Evolutionary conservation across 768 basidiomycete genomes (phyloP).

Genomic region (Hydnum rufescens): DNA sequence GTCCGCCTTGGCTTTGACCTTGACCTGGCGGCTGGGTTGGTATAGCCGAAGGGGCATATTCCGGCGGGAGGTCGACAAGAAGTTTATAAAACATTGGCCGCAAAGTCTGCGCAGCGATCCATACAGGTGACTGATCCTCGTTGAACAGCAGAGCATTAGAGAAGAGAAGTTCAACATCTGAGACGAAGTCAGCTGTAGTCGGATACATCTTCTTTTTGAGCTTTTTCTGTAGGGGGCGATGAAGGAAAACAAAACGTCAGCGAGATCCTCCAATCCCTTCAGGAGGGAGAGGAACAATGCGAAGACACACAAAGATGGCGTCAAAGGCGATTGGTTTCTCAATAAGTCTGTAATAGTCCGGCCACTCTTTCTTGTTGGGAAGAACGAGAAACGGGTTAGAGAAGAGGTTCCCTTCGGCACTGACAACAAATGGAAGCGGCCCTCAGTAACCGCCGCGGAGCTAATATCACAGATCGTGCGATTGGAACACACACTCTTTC

Average conservation of each 20-base stretch:
- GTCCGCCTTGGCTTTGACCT: conserved; percentile 13
- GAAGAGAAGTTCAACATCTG: conserved; percentile 80
- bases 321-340: conserved; percentile 62
- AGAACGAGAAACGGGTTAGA: conserved; percentile 69
- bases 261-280: too few relatives aligned
- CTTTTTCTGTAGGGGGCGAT: conserved; percentile 34
- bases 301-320: conserved; percentile 42
- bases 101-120: conserved; percentile 19
- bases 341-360: conserved; percentile 62
- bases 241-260: conserved; percentile 3
- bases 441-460: too few relatives aligned
- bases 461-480: background rate
- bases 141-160: conserved; percentile 80
- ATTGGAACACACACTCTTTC: conserved; percentile 29
- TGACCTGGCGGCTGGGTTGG: conserved; percentile 30
- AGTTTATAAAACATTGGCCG: conserved; percentile 57
- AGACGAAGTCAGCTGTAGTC: conserved; percentile 47
- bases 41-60: conserved; percentile 34
- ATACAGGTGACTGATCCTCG: conserved; percentile 62
- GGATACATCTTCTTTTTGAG: conserved; percentile 64
- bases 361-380: conserved; percentile 60
- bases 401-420: conserved; percentile 38
- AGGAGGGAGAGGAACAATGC: conserved; percentile 2
- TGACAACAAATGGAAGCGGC: conserved; percentile 1
- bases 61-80: conserved; percentile 59